These are phyloP conservation scores for Colletotrichum theobromicola DNA, from an alignment of 2,329 filamentous ascomycete genomes.

Conservation along the genomic window DNA sequence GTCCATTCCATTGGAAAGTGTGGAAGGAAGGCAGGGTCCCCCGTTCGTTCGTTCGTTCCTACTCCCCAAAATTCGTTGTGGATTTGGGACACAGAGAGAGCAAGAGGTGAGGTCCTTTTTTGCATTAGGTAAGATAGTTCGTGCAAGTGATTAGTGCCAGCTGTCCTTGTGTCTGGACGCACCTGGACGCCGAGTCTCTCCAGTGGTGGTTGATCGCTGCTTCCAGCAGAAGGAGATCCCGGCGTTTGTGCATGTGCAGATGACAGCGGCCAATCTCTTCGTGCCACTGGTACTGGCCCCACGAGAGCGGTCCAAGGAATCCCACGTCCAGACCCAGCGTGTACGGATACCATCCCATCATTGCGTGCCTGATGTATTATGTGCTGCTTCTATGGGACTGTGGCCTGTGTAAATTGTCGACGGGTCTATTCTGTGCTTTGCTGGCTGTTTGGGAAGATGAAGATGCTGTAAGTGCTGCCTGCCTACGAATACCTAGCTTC, in stretches of 20 bases:
- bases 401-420: neutral
- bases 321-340: neutral
- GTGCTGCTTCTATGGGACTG: neutral
- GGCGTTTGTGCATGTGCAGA: neutral
- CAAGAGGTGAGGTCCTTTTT: neutral
- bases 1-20: neutral
- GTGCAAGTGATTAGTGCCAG: neutral
- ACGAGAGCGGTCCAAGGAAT: neutral
- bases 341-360: neutral
- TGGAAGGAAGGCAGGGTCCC: conserved; percentile 1
- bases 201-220: neutral
- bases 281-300: conserved; percentile 3
- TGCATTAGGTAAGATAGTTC: too few relatives aligned
- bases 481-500: neutral
- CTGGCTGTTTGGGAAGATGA: neutral
- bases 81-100: neutral
- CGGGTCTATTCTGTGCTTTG: neutral
- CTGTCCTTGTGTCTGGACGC: neutral
- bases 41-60: neutral
- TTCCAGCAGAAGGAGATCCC: neutral
- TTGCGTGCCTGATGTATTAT: neutral
- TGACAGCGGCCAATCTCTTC: conserved; percentile 3
- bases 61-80: neutral
- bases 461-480: neutral
- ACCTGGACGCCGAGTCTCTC: neutral